Evolutionary conservation across 805 yeast species (phyloP), one percentile per base, ranked within the genome.

Genomic region (Barnettozyma californica): DNA sequence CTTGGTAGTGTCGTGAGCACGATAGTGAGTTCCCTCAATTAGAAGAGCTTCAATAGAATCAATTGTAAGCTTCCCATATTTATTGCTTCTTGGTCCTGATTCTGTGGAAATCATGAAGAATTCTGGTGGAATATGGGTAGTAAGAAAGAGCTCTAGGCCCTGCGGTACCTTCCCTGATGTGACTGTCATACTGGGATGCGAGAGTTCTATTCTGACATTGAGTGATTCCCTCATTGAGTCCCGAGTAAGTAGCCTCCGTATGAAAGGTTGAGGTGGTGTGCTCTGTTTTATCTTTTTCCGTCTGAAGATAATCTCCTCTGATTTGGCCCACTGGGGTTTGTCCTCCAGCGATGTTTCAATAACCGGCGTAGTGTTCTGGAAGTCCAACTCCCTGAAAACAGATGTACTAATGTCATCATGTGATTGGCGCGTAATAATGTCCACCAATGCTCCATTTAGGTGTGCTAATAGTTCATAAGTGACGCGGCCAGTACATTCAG

Each of bases 11-110:
- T 34, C 31, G 14, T 43, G 38, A 4, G 45, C 26, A 27, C 45
- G 31, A 40, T 31, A 43, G n/a, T 33, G 34, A 14, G 45, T 43
- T 34, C 19, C n/a, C 16, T 43, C 45, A 5, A 43, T 13, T 27
- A 43, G 5, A 10, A 23, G 14, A 21, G 34, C 14, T 34, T 43
- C 45, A 11, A 43, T 5, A 6, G 38, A 33, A 16, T 34, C 45
- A 5, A 43, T 20, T 18, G 23, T 20, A 11, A 43, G 21, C 18
- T 23, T 34, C 4, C 45, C 45, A 31, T 27, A 2, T 34, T 18
- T 25, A 4, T 43, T 43, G 18, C 45, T 43, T n/a, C 9, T 18
- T 31, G 21, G 29, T 18, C 38, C 44, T 10, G 27, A 33, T 1
- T 23, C 16, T 9, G 43, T 26, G 4, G 40, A 31, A 2, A n/a